These are phyloP conservation scores for Metarhizium album DNA, from an alignment of 2,329 filamentous ascomycete species.

Conservation along the genomic window DNA sequence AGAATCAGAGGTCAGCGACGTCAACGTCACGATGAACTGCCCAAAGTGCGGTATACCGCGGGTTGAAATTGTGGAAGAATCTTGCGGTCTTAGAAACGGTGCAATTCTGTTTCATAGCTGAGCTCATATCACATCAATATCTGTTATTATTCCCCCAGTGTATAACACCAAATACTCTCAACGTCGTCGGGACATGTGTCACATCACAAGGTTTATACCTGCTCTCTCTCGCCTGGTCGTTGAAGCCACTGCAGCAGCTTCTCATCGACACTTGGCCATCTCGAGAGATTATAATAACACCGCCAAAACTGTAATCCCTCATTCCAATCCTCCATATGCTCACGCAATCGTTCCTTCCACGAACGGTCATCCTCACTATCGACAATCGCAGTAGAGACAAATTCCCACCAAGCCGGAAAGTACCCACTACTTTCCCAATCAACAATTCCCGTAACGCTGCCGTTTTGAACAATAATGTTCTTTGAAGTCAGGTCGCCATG, in stretches of 20 bases:
- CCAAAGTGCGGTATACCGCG: slow-evolving; percentile 3
- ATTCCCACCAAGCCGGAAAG: slow-evolving; percentile 30
- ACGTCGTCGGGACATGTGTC: neutral
- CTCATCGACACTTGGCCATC: neutral
- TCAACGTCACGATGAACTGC: slow-evolving; percentile 3
- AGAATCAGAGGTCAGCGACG: neutral
- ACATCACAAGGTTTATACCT: neutral
- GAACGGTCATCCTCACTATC: slow-evolving; percentile 15
- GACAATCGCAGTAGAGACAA: slow-evolving; percentile 16
- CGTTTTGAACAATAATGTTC: slow-evolving; percentile 28
- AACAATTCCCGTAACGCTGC: slow-evolving; percentile 25
- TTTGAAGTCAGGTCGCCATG: slow-evolving; percentile 25
- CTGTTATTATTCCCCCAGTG: neutral
- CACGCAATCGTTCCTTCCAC: slow-evolving; percentile 12
- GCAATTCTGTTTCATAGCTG: neutral
- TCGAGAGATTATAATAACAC: neutral
- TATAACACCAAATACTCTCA: neutral
- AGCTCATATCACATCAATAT: neutral
- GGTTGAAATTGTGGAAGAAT: neutral
- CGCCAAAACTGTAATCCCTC: neutral
- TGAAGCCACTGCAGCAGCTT: neutral
- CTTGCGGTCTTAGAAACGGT: neutral
- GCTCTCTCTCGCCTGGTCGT: neutral
- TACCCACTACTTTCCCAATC: slow-evolving; percentile 28
- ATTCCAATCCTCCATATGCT: slow-evolving; percentile 9